These are phyloP conservation scores for Talaromyces rugulosus DNA, from an alignment of 2,329 filamentous ascomycete genomes.

Conservation along the genomic window DNA sequence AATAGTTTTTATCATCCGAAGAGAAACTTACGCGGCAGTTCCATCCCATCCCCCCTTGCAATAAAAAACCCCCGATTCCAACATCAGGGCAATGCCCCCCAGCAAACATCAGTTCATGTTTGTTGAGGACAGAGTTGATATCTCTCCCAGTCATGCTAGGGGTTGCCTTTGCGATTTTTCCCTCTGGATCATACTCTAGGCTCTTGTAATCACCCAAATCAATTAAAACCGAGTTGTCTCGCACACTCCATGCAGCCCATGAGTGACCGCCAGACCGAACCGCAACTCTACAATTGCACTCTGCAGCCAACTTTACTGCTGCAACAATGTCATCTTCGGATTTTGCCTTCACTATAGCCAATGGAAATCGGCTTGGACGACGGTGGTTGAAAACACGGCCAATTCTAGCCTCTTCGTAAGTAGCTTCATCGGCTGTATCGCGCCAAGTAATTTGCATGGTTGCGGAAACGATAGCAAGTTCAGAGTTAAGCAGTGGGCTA, in stretches of 20 bases:
- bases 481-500: background rate
- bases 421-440: background rate
- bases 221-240: background rate
- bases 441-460: background rate
- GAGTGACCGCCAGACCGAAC: conserved; percentile 44
- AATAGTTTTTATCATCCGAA: no score
- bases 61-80: background rate
- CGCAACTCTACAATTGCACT: conserved; percentile 32
- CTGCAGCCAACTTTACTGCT: conserved; percentile 33
- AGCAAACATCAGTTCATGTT: background rate
- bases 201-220: background rate
- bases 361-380: conserved; percentile 33
- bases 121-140: background rate
- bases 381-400: conserved; percentile 41
- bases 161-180: background rate
- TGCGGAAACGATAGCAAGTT: background rate
- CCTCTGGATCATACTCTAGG: background rate
- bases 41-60: conserved; percentile 4
- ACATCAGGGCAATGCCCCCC: conserved; percentile 1
- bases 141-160: background rate
- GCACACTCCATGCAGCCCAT: conserved; percentile 35
- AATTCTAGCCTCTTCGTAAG: conserved; percentile 31
- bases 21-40: conserved; percentile 4
- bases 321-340: conserved; percentile 27
- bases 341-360: conserved; percentile 37